These are phyloP conservation scores for Litsea cubeba DNA, from an alignment of 164 flowering plant species.

Conservation along the genomic window DNA sequence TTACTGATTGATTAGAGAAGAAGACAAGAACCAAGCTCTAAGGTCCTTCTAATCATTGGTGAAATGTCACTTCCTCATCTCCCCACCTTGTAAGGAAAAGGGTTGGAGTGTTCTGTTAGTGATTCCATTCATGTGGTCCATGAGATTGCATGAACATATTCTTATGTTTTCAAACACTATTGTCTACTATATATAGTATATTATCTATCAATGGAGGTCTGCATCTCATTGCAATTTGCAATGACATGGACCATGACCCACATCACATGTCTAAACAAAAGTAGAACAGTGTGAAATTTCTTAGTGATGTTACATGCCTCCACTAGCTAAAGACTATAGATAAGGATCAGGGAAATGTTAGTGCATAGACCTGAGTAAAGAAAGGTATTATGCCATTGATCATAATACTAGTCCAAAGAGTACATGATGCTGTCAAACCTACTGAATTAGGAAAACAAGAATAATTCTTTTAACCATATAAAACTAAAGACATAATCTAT, in stretches of 20 bases:
- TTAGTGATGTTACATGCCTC: constrained; percentile 20
- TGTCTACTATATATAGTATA: background rate
- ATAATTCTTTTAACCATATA: background rate
- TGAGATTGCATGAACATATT: constrained; percentile 7
- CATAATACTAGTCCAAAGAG: background rate
- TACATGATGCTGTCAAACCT: background rate
- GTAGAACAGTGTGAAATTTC: constrained; percentile 5
- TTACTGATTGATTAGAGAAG: constrained; percentile 7
- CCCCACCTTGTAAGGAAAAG: constrained; percentile 12
- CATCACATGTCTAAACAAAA: constrained; percentile 16
- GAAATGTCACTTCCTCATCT: constrained; percentile 8
- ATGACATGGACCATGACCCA: background rate
- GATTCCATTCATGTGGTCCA: constrained; percentile 20
- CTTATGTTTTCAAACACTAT: background rate
- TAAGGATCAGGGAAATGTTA: background rate
- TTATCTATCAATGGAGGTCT: no score
- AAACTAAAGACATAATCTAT: background rate
- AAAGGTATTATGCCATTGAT: background rate
- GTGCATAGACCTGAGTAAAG: background rate
- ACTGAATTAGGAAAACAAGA: background rate
- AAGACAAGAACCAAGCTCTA: constrained; percentile 13
- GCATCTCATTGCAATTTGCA: background rate
- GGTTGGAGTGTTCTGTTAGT: constrained; percentile 5
- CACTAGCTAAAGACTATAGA: constrained; percentile 1
- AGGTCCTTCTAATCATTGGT: constrained; percentile 16